Conservation (phyloP, 495 filamentous ascomycete species). For the Lophiostoma macrostomum region DNA sequence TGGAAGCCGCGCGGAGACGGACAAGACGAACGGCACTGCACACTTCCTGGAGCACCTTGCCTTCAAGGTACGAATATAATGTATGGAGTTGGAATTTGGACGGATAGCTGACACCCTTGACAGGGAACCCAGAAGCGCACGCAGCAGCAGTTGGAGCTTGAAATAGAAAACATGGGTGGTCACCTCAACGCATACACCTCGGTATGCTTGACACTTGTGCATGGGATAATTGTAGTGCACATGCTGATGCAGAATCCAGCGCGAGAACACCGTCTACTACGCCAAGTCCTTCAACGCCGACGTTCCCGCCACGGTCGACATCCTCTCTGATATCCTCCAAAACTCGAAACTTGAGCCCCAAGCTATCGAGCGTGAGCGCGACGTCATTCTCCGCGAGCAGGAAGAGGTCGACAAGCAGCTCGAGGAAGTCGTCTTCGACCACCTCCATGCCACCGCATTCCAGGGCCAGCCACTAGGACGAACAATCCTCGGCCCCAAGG, state of each 20-base stretch:
- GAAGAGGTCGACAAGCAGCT: conserved; percentile 99
- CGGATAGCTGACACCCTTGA: conserved; percentile 35
- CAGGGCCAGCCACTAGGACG: conserved; percentile 92
- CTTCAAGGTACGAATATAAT: conserved; percentile 75
- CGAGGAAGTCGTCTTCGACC: conserved; percentile 99
- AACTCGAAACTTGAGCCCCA: conserved; percentile 92
- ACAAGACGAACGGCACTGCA: conserved; percentile 96
- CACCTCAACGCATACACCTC: conserved; percentile 99
- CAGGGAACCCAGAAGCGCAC: conserved; percentile 88
- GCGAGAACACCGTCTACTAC: conserved; percentile 99
- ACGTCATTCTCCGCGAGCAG: conserved; percentile 96
- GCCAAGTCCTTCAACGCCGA: conserved; percentile 98
- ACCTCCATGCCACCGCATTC: conserved; percentile 97
- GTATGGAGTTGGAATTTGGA: background rate
- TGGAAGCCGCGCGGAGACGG: conserved; percentile 95
- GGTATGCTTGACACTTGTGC: conserved; percentile 55
- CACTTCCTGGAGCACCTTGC: conserved; percentile 99
- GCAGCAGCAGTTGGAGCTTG: conserved; percentile 94
- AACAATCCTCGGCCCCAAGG: conserved; percentile 94
- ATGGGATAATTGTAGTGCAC: background rate
- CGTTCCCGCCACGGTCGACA: conserved; percentile 91
- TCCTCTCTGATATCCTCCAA: conserved; percentile 97
- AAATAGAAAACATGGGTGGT: conserved; percentile 99
- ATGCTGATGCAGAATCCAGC: conserved; percentile 48
- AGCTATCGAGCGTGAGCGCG: conserved; percentile 94